Conservation (phyloP, 768 basidiomycete species). For the Collybia sordida region DNA sequence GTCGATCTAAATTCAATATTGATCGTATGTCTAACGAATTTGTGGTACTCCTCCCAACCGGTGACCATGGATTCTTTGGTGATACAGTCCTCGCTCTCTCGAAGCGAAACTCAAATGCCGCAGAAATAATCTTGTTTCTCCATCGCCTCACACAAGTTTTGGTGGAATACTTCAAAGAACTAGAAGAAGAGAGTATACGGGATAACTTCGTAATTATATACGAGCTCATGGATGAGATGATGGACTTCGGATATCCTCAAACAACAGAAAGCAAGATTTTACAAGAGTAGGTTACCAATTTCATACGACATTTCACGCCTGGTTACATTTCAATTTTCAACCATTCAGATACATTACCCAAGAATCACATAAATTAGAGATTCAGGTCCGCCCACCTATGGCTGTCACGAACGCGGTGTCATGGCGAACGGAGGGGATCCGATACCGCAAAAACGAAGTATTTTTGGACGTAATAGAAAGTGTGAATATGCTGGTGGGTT, state of each 20-base stretch:
- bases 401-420: slow-evolving; percentile 98
- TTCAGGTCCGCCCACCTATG: slow-evolving; percentile 90
- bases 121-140: slow-evolving; percentile 94
- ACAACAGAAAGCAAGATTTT: slow-evolving; percentile 99
- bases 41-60: too few relatives aligned
- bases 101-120: slow-evolving; percentile 93
- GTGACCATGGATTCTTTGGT: not conserved
- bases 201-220: slow-evolving; percentile 99
- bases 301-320: not conserved
- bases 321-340: not conserved
- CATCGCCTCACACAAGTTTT: slow-evolving; percentile 92
- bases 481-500: slow-evolving; percentile 87
- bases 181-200: slow-evolving; percentile 97
- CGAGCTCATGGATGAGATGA: slow-evolving; percentile 99
- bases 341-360: slow-evolving; percentile 88
- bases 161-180: slow-evolving; percentile 96
- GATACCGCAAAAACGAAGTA: slow-evolving; percentile 98
- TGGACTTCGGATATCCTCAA: slow-evolving; percentile 99
- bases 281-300: slow-evolving; percentile 73
- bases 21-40: not conserved
- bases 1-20: slow-evolving; percentile 22
- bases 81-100: slow-evolving; percentile 87
- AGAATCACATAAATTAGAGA: slow-evolving; percentile 95
- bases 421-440: slow-evolving; percentile 96
- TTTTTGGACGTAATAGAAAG: slow-evolving; percentile 98